A percentile compares a stretch with the other conserved stretches of the same genome.
Conservation (phyloP, 1,284 basidiomycete species). For the Sporisorium iseilematis-ciliati region DNA sequence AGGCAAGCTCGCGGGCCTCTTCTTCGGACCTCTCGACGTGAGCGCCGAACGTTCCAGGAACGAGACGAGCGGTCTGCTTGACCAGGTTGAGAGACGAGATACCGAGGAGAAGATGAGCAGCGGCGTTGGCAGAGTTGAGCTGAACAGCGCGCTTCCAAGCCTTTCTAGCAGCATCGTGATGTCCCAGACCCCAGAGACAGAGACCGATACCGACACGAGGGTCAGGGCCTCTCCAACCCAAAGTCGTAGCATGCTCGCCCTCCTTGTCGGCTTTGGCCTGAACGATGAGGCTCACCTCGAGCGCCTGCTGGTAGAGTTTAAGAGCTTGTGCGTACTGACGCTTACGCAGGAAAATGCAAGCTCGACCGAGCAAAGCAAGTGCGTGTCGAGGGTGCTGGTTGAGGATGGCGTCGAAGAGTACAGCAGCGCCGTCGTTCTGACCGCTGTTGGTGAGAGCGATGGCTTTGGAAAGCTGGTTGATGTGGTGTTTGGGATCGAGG, state of each 20-base stretch:
- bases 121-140: slow-evolving; percentile 42
- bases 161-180: slow-evolving; percentile 60
- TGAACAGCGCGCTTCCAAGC: slow-evolving; percentile 66
- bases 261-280: slow-evolving; percentile 49
- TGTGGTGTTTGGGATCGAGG: slow-evolving; percentile 51
- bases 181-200: slow-evolving; percentile 63
- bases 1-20: slow-evolving; percentile 59
- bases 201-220: slow-evolving; percentile 67
- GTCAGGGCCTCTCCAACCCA: slow-evolving; percentile 62
- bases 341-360: slow-evolving; percentile 61
- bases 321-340: slow-evolving; percentile 60
- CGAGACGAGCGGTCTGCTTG: slow-evolving; percentile 51
- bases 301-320: slow-evolving; percentile 63
- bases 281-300: slow-evolving; percentile 54
- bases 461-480: slow-evolving; percentile 53
- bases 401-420: slow-evolving; percentile 56
- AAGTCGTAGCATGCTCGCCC: slow-evolving; percentile 26
- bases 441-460: slow-evolving; percentile 51
- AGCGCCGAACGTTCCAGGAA: slow-evolving; percentile 58
- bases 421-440: slow-evolving; percentile 51
- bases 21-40: slow-evolving; percentile 56
- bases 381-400: slow-evolving; percentile 49
- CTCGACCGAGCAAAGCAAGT: slow-evolving; percentile 65
- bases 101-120: slow-evolving; percentile 63
- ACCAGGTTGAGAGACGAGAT: slow-evolving; percentile 63